Evolutionary conservation across 148 eudicot species (phyloP).

Genomic region (Rhododendron vialii): DNA sequence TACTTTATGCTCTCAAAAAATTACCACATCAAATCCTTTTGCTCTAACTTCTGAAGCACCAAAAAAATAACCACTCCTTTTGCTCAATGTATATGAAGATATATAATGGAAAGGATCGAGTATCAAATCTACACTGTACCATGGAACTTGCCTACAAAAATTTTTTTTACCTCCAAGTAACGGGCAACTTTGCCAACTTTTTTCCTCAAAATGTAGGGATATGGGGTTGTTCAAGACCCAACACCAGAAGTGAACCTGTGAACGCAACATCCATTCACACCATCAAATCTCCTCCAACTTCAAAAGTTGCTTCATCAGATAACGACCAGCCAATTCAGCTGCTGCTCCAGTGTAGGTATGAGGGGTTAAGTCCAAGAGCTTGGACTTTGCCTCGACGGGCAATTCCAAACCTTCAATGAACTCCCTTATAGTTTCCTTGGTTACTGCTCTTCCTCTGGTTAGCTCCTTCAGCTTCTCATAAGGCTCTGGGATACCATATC

Average conservation of each 20-base stretch:
- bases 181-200: background rate
- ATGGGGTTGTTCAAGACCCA: background rate
- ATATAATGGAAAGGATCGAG: background rate
- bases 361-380: constrained; percentile 71
- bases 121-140: background rate
- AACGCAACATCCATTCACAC: background rate
- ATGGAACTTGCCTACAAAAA: background rate
- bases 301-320: background rate
- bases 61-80: background rate
- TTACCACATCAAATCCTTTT: background rate
- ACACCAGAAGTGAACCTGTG: background rate
- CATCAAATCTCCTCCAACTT: background rate
- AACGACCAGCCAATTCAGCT: background rate
- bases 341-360: constrained; percentile 35
- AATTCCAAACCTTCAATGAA: constrained; percentile 72
- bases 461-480: constrained; percentile 90
- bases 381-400: constrained; percentile 60
- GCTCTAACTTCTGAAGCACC: background rate
- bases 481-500: constrained; percentile 94
- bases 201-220: background rate
- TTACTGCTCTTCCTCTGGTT: constrained; percentile 81
- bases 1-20: background rate
- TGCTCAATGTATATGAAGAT: background rate
- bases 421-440: constrained; percentile 58
- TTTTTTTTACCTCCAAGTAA: background rate